Evolutionary conservation across 768 basidiomycete species (phyloP), one percentile per base, ranked within the genome.

Genomic region (Trametes maxima): DNA sequence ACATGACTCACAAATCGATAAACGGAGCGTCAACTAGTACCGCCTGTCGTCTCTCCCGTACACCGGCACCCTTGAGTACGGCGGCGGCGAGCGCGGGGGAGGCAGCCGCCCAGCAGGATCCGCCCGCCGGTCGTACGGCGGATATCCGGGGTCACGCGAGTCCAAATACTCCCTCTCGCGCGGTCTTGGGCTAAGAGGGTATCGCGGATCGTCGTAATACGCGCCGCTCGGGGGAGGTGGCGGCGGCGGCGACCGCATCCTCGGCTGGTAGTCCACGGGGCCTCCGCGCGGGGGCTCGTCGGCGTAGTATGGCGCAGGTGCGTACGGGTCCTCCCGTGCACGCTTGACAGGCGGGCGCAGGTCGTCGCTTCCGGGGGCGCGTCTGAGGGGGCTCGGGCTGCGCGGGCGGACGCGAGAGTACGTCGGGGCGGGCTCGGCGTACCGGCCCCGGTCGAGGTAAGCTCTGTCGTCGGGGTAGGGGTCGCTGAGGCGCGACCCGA

Each of bases 331-430:
- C 10, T 73, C 72, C 1, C 72, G 65, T 14, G 67, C 55, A 8
- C 72, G 65, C 61, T 73, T 73, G 16, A 68, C 14, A 1, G 71
- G 69, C 3, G 72, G 70, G 4, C 70, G 69, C 45, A 67, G 12
- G 52, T 70, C 69, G 52, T 70, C 69, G 35, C 64, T 54, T 13
- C 47, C 61, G 2, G 59, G 56, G 16, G 53, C 46, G 43, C 65
- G 45, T 14, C 65, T 36, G 8, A 63, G 12, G 12, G 72, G 72
- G 24, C 68, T 72, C 33, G 69, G 70, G 54, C 72, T 73, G 16
- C 72, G 67, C 11, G 65, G 64, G 13, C 70, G 65, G 6, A 73
- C 67, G 11, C 72, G 68, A 16, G 67, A 67, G 54, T 59, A 70
- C 3, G 46, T 33, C 1, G 67, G 44, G 35, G 48, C 46, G 13